Conservation (phyloP, 2,329 filamentous ascomycete species). For the Lasiodiplodia theobromae region DNA sequence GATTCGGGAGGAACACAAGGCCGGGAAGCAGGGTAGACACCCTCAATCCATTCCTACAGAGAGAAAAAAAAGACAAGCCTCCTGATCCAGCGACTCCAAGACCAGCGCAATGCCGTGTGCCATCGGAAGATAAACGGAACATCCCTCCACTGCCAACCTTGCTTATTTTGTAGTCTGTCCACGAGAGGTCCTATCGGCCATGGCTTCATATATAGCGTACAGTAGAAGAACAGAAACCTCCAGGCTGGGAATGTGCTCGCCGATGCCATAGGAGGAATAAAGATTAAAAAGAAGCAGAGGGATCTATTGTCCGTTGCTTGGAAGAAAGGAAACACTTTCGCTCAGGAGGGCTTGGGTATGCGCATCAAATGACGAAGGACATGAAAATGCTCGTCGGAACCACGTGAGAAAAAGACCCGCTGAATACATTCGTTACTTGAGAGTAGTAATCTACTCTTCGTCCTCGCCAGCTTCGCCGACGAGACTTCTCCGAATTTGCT, state of each 20-base stretch:
- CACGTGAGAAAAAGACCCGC: neutral
- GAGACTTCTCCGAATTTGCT: slow-evolving; percentile 15
- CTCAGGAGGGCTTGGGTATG: slow-evolving; percentile 26
- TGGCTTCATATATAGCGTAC: slow-evolving; percentile 26
- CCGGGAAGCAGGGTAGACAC: neutral
- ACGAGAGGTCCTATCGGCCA: neutral
- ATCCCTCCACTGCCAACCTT: slow-evolving; percentile 6
- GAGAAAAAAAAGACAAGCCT: slow-evolving; percentile 5
- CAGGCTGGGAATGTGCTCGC: neutral
- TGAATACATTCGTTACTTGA: neutral
- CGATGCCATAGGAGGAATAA: neutral
- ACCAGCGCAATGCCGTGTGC: slow-evolving; percentile 9
- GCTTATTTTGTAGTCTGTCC: slow-evolving; percentile 5
- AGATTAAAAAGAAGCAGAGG: neutral
- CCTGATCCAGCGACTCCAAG: slow-evolving; percentile 19
- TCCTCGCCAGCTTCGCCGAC: slow-evolving; percentile 8
- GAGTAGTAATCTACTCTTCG: neutral
- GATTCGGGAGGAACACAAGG: neutral
- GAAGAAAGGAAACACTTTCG: slow-evolving; percentile 7
- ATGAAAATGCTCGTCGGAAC: slow-evolving; percentile 10
- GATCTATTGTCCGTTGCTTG: slow-evolving; percentile 18
- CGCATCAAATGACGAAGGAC: slow-evolving; percentile 17
- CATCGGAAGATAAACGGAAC: neutral
- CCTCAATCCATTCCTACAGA: slow-evolving; percentile 20
- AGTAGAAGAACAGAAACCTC: slow-evolving; percentile 2